Evolutionary conservation across 2,329 filamentous ascomycete species (phyloP).

Genomic region (Aspergillus versicolor): DNA sequence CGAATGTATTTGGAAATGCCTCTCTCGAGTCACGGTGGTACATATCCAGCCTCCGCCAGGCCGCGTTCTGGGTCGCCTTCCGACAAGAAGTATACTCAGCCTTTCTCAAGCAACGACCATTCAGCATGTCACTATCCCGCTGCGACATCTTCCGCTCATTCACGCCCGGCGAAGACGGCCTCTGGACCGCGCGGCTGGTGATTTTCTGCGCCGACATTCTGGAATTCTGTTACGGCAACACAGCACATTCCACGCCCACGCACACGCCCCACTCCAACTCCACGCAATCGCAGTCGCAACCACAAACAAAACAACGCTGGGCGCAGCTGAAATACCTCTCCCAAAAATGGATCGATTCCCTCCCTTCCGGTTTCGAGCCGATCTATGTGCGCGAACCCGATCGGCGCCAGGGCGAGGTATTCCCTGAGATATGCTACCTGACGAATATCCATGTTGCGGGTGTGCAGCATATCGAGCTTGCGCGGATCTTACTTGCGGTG

Average conservation of each 20-base stretch:
- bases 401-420: slow-evolving; percentile 39
- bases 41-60: slow-evolving; percentile 35
- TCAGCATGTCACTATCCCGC: slow-evolving; percentile 18
- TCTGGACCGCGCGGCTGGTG: slow-evolving; percentile 56
- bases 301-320: slow-evolving; percentile 25
- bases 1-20: neutral
- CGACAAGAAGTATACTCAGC: slow-evolving; percentile 51
- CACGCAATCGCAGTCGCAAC: neutral
- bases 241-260: neutral
- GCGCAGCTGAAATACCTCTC: slow-evolving; percentile 27
- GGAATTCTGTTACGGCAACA: slow-evolving; percentile 57
- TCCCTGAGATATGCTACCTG: slow-evolving; percentile 59
- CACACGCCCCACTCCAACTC: too few relatives aligned
- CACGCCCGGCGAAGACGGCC: slow-evolving; percentile 8
- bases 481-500: slow-evolving; percentile 55
- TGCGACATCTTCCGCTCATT: slow-evolving; percentile 9
- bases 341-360: slow-evolving; percentile 43
- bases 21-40: neutral
- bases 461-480: slow-evolving; percentile 59
- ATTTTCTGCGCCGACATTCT: slow-evolving; percentile 61
- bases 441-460: slow-evolving; percentile 56
- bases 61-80: slow-evolving; percentile 48
- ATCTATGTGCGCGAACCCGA: slow-evolving; percentile 49
- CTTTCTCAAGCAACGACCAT: slow-evolving; percentile 36
- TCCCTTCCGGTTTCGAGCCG: slow-evolving; percentile 55